Conservation (phyloP, 1,284 basidiomycete species). For the Trichosporon sp. region DNA sequence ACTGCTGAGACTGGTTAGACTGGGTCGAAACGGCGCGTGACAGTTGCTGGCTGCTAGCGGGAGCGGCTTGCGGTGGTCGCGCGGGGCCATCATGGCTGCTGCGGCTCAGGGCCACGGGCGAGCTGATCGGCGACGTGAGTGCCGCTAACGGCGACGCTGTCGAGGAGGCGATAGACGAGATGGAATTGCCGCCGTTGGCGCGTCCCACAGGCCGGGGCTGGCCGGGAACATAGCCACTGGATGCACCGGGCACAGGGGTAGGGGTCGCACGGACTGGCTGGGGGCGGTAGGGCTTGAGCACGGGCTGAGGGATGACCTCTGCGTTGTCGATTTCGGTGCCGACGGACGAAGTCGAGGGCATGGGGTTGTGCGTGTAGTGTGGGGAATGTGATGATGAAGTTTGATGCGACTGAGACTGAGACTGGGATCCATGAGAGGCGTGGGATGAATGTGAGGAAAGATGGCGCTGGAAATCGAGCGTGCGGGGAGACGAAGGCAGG, state of each 20-base stretch:
- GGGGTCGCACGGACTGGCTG: conserved; percentile 33
- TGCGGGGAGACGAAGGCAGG: conserved; percentile 31
- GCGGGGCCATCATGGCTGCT: not conserved
- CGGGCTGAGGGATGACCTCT: conserved; percentile 12
- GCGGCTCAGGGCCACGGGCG: not conserved
- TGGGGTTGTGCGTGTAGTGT: conserved; percentile 2
- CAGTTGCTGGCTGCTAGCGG: not conserved
- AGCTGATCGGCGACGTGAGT: not conserved
- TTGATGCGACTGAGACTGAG: not conserved
- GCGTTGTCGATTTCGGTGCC: not conserved
- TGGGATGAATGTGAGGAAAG: not conserved
- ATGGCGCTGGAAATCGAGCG: conserved; percentile 15
- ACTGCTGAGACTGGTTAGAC: not conserved
- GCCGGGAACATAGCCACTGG: conserved; percentile 33
- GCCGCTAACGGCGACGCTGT: not conserved
- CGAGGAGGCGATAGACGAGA: conserved; percentile 8
- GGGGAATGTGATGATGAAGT: not conserved
- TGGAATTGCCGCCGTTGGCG: conserved; percentile 4
- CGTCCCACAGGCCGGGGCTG: conserved; percentile 39
- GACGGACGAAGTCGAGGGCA: not conserved
- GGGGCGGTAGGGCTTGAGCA: conserved; percentile 33
- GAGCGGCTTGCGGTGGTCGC: not conserved
- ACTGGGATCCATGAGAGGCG: not conserved
- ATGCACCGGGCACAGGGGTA: conserved; percentile 7
- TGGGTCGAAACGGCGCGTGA: not conserved